Base-by-base conservation (phyloP, 164 flowering plant genomes). In the Tinospora cordifolia region DNA sequence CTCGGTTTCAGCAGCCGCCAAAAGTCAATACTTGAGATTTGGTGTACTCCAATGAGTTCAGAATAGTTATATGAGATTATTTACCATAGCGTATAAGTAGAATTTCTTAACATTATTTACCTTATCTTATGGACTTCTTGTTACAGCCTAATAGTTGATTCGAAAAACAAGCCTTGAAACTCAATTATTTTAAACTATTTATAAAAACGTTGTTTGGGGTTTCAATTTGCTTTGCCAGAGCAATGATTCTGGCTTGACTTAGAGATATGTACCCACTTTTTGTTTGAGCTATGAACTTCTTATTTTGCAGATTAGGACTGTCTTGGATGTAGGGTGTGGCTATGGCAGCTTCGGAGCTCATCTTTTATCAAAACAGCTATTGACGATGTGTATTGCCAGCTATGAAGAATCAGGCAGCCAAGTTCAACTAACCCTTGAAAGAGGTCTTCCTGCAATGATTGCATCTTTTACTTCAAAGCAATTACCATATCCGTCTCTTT, bases 321-420 rank as follows among this genome's bases (percentile, higher is more conserved):
- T 95, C 69, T 81, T 92, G 84, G 99, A 95, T 75, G 87, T 95
- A 76, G 98, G 94, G 54, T 95, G 99, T 79, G 99, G 99, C 15
- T 95, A 87, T 81, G 99, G 99, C 72, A 95, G 94, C 81, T 91
- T 92, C 85, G 99, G 98, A 69, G 99, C 98, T 46, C 96, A 91
- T 82, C 91, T 95, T 63, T 90, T 85, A 64, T 90, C 98, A 30
- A 85, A 84, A 72, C 85, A 91, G 69, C 79, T 95, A 36, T 73
- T 92, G 72, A 92, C 99, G 15, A 85, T 95, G 92, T 95, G 99
- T 77, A 75, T 91, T 69, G 99, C 99, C 62, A 85, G 82, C 71
- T 91, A 88, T 74, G 98, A 95, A 82, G 79, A 86, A 77, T 86
- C 93, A 1, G 99, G 99, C 44, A 95, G 98, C 82, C 98, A 95